Evolutionary conservation across 176 grass and related monocot species (phyloP).

Genomic region (Alloteropsis semialata): DNA sequence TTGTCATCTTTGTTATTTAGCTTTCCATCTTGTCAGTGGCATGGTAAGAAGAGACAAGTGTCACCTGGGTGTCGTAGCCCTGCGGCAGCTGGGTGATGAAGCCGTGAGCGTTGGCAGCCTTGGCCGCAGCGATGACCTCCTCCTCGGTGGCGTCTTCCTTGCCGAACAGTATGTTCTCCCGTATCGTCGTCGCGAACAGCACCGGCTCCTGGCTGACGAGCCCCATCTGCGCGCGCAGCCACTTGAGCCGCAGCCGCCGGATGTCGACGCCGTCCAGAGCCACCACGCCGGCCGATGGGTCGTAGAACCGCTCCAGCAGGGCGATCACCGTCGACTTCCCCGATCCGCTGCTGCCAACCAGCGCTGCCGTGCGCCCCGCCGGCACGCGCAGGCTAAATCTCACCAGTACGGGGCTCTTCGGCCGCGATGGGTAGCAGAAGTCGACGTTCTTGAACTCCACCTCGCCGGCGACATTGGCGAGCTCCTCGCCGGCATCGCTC

Average conservation of each 20-base stretch:
- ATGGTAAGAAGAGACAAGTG: background rate
- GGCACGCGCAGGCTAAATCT: slow-evolving; percentile 70
- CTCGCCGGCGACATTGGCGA: slow-evolving; percentile 50
- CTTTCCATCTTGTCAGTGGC: too few species aligned
- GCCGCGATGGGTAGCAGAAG: slow-evolving; percentile 77
- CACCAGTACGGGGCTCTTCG: slow-evolving; percentile 58
- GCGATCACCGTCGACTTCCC: slow-evolving; percentile 88
- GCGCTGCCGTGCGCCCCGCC: slow-evolving; percentile 63
- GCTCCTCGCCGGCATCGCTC: slow-evolving; percentile 52
- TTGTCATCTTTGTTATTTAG: too few species aligned
- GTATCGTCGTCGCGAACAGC: slow-evolving; percentile 79
- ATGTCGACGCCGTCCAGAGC: slow-evolving; percentile 61
- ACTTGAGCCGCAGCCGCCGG: slow-evolving; percentile 70
- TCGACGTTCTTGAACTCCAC: slow-evolving; percentile 67
- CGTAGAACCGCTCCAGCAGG: slow-evolving; percentile 78
- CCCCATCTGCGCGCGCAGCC: slow-evolving; percentile 80
- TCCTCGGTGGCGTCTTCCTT: slow-evolving; percentile 75
- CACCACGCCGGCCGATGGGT: slow-evolving; percentile 61
- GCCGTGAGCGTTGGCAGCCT: slow-evolving; percentile 74
- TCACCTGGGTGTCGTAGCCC: slow-evolving; percentile 81
- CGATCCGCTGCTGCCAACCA: slow-evolving; percentile 74
- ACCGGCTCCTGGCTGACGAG: slow-evolving; percentile 96
- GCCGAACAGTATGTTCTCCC: slow-evolving; percentile 83
- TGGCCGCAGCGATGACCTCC: slow-evolving; percentile 57
- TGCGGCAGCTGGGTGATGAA: slow-evolving; percentile 83